Evolutionary conservation across 495 filamentous ascomycete species (phyloP).

Genomic region (Antarctomyces pellizariae): DNA sequence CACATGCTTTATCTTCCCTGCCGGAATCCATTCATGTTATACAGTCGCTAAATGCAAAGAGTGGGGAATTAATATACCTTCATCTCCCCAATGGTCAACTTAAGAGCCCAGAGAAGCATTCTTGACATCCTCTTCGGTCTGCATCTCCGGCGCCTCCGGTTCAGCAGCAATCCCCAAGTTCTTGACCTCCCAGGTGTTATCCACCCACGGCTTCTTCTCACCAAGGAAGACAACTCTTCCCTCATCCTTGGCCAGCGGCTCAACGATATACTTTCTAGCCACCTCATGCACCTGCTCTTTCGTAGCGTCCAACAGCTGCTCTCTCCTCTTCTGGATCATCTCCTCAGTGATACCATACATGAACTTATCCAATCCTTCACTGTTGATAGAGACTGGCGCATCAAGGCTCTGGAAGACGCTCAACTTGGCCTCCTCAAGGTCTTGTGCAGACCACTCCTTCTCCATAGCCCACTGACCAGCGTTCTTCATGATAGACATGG

Average conservation of each 20-base stretch:
- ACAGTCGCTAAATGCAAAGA: no score
- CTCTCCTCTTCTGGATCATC: conserved; percentile 71
- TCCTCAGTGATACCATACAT: conserved; percentile 63
- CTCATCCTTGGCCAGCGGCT: conserved; percentile 28
- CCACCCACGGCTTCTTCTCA: conserved; percentile 60
- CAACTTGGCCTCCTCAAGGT: conserved; percentile 89
- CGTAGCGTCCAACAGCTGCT: conserved; percentile 71
- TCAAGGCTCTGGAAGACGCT: conserved; percentile 92
- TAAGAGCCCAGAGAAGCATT: conserved; percentile 8
- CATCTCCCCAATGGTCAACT: no score
- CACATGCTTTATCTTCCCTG: no score
- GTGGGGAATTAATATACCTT: conserved; percentile 2
- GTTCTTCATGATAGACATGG: conserved; percentile 59
- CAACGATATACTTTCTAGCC: conserved; percentile 61
- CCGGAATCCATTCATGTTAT: no score
- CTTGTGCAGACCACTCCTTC: conserved; percentile 60
- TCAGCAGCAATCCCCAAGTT: conserved; percentile 25
- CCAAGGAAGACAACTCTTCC: conserved; percentile 51
- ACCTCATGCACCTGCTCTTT: conserved; percentile 56
- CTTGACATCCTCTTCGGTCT: conserved; percentile 8
- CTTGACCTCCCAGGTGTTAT: conserved; percentile 24
- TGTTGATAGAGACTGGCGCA: conserved; percentile 66
- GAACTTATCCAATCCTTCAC: conserved; percentile 71
- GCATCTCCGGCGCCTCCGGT: conserved; percentile 4
- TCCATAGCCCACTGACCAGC: conserved; percentile 70